Conservation (phyloP, 2,329 filamentous ascomycete genomes). For the Fusarium succisae region DNA sequence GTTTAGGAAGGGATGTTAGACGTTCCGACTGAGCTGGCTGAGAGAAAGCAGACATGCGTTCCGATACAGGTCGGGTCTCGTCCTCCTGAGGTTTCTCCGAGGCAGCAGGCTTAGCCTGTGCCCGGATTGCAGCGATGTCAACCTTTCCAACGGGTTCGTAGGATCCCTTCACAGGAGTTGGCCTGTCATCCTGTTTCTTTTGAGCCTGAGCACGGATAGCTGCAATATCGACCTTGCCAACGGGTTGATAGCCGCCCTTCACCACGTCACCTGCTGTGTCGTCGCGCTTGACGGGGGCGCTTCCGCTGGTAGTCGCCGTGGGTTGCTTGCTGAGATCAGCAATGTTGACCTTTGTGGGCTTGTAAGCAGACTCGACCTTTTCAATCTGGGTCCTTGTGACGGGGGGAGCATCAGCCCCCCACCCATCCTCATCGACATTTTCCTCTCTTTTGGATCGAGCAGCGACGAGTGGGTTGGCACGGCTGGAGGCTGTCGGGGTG, state of each 20-base stretch:
- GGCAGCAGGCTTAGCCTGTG: constrained; percentile 71
- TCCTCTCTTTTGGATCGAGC: constrained; percentile 69
- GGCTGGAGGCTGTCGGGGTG: constrained; percentile 72
- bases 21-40: constrained; percentile 73
- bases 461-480: constrained; percentile 72
- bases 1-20: constrained; percentile 88
- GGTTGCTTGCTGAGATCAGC: constrained; percentile 81
- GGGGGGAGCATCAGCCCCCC: constrained; percentile 93
- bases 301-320: constrained; percentile 71
- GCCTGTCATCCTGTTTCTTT: constrained; percentile 78
- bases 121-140: constrained; percentile 92
- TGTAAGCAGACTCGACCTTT: constrained; percentile 91
- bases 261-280: constrained; percentile 71
- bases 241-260: constrained; percentile 86
- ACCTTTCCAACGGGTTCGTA: constrained; percentile 97
- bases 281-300: constrained; percentile 55
- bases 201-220: constrained; percentile 82
- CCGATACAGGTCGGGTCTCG: constrained; percentile 72
- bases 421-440: constrained; percentile 83
- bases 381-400: constrained; percentile 87
- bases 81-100: constrained; percentile 48
- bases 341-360: constrained; percentile 95
- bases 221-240: constrained; percentile 97
- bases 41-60: constrained; percentile 78
- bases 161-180: constrained; percentile 85